Percentiles rank a stretch among this genome's conserved stretches.
phyloP scores from a whole-genome alignment of 345 rosid genomes.

The Ricinus communis region DNA sequence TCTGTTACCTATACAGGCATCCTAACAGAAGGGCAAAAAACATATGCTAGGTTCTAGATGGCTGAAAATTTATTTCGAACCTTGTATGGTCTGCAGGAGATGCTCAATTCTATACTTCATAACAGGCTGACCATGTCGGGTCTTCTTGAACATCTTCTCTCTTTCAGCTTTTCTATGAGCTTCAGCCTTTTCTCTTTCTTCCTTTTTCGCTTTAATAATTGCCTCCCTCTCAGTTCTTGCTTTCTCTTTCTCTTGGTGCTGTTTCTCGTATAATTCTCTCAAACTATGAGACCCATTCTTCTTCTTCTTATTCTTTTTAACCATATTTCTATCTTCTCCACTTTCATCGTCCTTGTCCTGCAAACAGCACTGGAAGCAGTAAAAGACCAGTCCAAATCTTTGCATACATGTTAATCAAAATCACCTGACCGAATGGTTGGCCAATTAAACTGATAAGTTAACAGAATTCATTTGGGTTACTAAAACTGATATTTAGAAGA shows the following conservation, averaged over 20 bases:
- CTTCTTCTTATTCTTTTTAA: constrained; percentile 30
- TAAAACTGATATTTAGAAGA: no score
- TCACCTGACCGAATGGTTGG: neutral
- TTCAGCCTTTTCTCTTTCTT: constrained; percentile 62
- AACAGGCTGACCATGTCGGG: constrained; percentile 76
- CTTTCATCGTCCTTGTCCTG: constrained; percentile 36
- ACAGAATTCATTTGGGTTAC: no score
- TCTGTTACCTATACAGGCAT: neutral
- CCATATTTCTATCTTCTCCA: constrained; percentile 28
- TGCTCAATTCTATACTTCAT: constrained; percentile 90
- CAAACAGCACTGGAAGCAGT: constrained; percentile 1
- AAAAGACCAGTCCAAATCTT: neutral
- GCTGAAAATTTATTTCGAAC: constrained; percentile 31
- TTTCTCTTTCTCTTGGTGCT: constrained; percentile 60
- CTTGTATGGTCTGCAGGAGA: constrained; percentile 69
- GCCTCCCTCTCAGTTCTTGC: constrained; percentile 69
- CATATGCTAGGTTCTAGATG: neutral
- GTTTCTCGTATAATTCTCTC: constrained; percentile 62
- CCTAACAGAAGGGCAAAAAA: neutral
- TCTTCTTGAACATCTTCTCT: constrained; percentile 72
- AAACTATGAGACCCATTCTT: constrained; percentile 33
- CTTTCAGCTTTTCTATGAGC: constrained; percentile 63
- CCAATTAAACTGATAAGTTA: neutral
- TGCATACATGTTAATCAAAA: no score
- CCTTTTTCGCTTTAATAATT: constrained; percentile 56